Evolutionary conservation across 495 filamentous ascomycete genomes (phyloP).

Genomic region (Lasiosphaeria miniovina): DNA sequence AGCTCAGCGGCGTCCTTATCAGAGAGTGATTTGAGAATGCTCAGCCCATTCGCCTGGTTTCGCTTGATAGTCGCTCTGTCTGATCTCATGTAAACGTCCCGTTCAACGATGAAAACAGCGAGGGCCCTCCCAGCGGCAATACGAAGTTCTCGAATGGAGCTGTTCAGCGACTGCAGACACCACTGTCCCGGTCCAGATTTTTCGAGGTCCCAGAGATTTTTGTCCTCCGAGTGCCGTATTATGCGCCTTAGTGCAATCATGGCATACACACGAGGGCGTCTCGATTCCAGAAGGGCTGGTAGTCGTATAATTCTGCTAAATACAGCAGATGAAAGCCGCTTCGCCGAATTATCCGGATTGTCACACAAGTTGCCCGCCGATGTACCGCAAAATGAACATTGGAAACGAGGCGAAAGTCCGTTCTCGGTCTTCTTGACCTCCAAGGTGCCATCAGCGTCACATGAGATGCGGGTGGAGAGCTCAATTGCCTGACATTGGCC

Average conservation of each 20-base stretch:
- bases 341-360: slow-evolving; percentile 3
- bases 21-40: slow-evolving; percentile 66
- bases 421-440: slow-evolving; percentile 2
- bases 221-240: slow-evolving; percentile 57
- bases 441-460: slow-evolving; percentile 35
- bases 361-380: not conserved
- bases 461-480: slow-evolving; percentile 34
- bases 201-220: slow-evolving; percentile 61
- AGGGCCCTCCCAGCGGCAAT: slow-evolving; percentile 62
- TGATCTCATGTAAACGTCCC: slow-evolving; percentile 38
- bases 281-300: slow-evolving; percentile 56
- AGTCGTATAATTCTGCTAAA: slow-evolving; percentile 57
- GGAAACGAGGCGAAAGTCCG: slow-evolving; percentile 5
- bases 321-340: slow-evolving; percentile 41
- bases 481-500: slow-evolving; percentile 34
- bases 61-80: slow-evolving; percentile 38
- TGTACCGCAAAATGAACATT: slow-evolving; percentile 24
- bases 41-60: slow-evolving; percentile 67
- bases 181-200: slow-evolving; percentile 67
- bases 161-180: slow-evolving; percentile 74
- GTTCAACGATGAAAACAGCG: slow-evolving; percentile 59
- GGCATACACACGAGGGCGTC: slow-evolving; percentile 62
- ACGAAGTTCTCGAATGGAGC: slow-evolving; percentile 81
- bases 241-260: slow-evolving; percentile 70
- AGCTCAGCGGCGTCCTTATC: slow-evolving; percentile 59